phyloP scores from a whole-genome alignment of 192 early-diverging fungal species.

The Backusella morwellensis region DNA sequence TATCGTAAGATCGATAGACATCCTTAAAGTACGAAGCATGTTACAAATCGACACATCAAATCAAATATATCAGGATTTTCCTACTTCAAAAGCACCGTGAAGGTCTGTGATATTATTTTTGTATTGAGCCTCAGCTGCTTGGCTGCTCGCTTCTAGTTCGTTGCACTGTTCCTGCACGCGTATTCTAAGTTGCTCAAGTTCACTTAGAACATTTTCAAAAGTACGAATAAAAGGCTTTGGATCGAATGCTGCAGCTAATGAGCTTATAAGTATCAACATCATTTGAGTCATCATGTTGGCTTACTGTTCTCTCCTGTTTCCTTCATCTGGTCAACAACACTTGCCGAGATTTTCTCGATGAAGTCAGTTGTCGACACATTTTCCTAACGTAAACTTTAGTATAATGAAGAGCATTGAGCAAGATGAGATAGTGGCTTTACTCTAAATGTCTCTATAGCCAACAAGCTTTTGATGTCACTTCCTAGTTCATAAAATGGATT shows the following conservation, averaged over 20 bases:
- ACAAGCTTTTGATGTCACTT: background rate
- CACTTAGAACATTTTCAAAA: conserved; percentile 84
- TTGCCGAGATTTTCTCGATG: conserved; percentile 29
- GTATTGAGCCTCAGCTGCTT: conserved; percentile 71
- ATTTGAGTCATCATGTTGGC: background rate
- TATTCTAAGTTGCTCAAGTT: conserved; percentile 72
- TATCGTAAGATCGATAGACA: conserved; percentile 85
- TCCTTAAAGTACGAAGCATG: conserved; percentile 46
- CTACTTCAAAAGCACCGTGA: conserved; percentile 75
- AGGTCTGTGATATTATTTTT: conserved; percentile 79
- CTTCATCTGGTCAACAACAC: conserved; percentile 22
- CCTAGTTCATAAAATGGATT: conserved; percentile 13
- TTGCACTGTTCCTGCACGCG: conserved; percentile 82
- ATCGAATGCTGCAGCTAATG: conserved; percentile 63
- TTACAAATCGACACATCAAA: background rate
- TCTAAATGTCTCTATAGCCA: conserved; percentile 5
- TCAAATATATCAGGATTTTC: background rate
- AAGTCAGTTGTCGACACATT: conserved; percentile 25
- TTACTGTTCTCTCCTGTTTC: conserved; percentile 20
- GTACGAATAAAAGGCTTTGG: conserved; percentile 89
- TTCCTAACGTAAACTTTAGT: conserved; percentile 7
- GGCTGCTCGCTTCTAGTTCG: conserved; percentile 77
- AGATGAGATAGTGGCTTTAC: conserved; percentile 1
- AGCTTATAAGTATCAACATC: background rate
- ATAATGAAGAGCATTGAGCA: background rate